phyloP scores from a whole-genome alignment of 2,329 filamentous ascomycete species.

The Pseudopithomyces chartarum region DNA sequence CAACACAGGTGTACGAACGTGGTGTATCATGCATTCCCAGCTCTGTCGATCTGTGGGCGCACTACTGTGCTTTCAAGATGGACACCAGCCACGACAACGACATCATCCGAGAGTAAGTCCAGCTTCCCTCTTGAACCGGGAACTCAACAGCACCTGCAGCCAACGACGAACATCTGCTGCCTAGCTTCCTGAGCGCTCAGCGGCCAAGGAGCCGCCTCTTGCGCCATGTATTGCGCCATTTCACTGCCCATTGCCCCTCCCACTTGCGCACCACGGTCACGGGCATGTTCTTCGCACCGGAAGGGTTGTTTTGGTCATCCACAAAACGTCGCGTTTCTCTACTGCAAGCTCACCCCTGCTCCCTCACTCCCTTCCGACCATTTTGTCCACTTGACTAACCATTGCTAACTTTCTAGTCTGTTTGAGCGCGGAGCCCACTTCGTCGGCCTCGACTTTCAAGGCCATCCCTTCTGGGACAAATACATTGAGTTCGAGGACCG shows the following conservation, averaged over 20 bases:
- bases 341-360: constrained; percentile 23
- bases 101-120: constrained; percentile 99
- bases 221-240: constrained; percentile 40
- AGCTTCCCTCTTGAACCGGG: constrained; percentile 31
- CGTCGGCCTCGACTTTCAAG: constrained; percentile 90
- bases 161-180: constrained; percentile 20
- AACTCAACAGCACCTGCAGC: constrained; percentile 35
- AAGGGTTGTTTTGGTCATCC: constrained; percentile 19
- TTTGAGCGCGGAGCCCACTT: constrained; percentile 87
- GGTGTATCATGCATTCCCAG: constrained; percentile 91
- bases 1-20: constrained; percentile 82
- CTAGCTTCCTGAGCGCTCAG: constrained; percentile 20
- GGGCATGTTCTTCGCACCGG: constrained; percentile 10
- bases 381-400: not conserved
- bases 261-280: constrained; percentile 19
- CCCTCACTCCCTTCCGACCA: constrained; percentile 8
- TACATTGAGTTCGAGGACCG: constrained; percentile 97
- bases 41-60: constrained; percentile 95
- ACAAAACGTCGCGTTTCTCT: constrained; percentile 16
- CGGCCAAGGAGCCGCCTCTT: constrained; percentile 26
- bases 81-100: constrained; percentile 94
- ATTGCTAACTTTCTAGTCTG: constrained; percentile 61
- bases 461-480: constrained; percentile 98
- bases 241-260: constrained; percentile 41
- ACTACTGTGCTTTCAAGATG: constrained; percentile 97